These are phyloP conservation scores for Alternaria angustiovoidea DNA, from an alignment of 2,329 filamentous ascomycete species.

Conservation along the genomic window DNA sequence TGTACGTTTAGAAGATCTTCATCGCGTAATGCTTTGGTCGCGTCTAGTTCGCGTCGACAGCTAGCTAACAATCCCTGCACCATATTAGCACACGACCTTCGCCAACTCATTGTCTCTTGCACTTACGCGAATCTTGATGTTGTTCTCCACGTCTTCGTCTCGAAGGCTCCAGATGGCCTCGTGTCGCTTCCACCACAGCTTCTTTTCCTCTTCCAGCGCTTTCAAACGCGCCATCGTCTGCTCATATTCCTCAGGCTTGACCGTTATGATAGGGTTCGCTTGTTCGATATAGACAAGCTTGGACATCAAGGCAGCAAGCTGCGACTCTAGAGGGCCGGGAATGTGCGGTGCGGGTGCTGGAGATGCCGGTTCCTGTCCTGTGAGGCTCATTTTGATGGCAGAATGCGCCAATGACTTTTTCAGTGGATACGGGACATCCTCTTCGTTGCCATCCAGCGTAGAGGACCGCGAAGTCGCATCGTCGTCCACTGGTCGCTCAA, in stretches of 20 bases:
- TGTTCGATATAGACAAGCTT: conserved; percentile 49
- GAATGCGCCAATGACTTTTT: conserved; percentile 40
- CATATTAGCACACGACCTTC: conserved; percentile 8
- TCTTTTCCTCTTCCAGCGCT: conserved; percentile 50
- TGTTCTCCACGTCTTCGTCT: conserved; percentile 55
- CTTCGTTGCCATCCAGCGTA: conserved; percentile 44
- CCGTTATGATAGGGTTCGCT: conserved; percentile 43
- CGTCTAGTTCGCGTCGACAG: conserved; percentile 51
- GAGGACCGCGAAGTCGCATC: conserved; percentile 44
- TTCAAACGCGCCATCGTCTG: conserved; percentile 42
- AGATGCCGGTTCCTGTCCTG: conserved; percentile 28
- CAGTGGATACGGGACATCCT: conserved; percentile 39
- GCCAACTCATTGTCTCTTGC: not conserved
- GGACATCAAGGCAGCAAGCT: conserved; percentile 49
- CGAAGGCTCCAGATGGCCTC: conserved; percentile 53
- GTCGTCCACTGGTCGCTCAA: conserved; percentile 36
- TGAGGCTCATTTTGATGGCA: conserved; percentile 14
- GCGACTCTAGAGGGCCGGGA: conserved; percentile 48
- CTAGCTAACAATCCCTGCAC: conserved; percentile 47
- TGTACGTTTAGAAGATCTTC: conserved; percentile 54
- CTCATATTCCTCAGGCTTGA: conserved; percentile 50
- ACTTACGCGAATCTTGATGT: conserved; percentile 52
- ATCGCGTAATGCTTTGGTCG: conserved; percentile 52
- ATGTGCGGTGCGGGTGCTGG: conserved; percentile 34
- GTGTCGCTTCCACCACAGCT: conserved; percentile 46